These are phyloP conservation scores for Amanita pseudoporphyria DNA, from an alignment of 768 basidiomycete species.

Conservation along the genomic window DNA sequence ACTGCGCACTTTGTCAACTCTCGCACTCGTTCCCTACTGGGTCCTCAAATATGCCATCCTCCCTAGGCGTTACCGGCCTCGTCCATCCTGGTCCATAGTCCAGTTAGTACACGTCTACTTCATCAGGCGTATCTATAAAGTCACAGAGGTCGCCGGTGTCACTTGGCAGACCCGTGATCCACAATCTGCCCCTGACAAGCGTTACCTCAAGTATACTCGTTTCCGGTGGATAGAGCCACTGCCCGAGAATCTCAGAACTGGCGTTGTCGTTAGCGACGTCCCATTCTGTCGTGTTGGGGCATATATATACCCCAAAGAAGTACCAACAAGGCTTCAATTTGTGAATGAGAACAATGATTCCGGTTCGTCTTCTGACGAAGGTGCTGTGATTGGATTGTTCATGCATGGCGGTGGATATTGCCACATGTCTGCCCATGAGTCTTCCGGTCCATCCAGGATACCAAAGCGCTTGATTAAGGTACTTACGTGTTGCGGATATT, in stretches of 20 bases:
- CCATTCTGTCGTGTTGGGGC: conserved; percentile 35
- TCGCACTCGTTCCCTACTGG: conserved; percentile 39
- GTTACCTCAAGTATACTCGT: conserved; percentile 31
- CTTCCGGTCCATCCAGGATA: conserved; percentile 35
- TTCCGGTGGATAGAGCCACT: conserved; percentile 42
- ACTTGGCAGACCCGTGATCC: conserved; percentile 44
- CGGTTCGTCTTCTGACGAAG: no score
- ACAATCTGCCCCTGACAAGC: conserved; percentile 21
- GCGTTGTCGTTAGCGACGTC: conserved; percentile 29
- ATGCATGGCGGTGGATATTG: conserved; percentile 49
- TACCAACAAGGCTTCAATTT: conserved; percentile 11
- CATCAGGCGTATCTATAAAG: conserved; percentile 39
- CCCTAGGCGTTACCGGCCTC: conserved; percentile 35
- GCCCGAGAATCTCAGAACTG: conserved; percentile 27
- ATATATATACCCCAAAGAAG: conserved; percentile 36
- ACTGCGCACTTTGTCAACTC: conserved; percentile 37
- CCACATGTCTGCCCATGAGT: conserved; percentile 49
- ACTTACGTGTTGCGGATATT: background rate
- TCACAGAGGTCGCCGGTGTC: conserved; percentile 47
- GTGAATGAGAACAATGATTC: background rate
- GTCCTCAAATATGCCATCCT: conserved; percentile 31
- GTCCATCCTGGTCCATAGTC: conserved; percentile 37
- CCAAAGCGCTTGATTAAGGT: conserved; percentile 38
- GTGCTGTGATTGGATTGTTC: conserved; percentile 35
- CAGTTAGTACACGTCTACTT: conserved; percentile 45